Conservation (phyloP, 768 basidiomycete genomes). For the Mycena pura region DNA sequence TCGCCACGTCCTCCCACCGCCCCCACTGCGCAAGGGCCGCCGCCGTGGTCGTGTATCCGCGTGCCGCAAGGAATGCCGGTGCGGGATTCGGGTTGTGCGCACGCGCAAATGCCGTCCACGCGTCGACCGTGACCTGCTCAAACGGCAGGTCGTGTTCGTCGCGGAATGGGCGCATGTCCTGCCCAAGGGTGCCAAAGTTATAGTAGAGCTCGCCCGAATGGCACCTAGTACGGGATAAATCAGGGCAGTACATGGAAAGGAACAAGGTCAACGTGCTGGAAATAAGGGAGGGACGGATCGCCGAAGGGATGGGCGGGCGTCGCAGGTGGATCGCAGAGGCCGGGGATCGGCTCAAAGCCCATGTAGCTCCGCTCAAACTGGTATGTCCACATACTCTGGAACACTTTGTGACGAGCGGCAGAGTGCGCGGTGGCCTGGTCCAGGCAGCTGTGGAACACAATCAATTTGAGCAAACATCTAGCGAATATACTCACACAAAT, state of each 20-base stretch:
- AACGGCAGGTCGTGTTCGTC: conserved; percentile 54
- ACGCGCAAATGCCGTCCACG: conserved; percentile 55
- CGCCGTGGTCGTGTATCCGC: conserved; percentile 48
- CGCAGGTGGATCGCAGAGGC: conserved; percentile 50
- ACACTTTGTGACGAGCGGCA: conserved; percentile 47
- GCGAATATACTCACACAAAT: conserved; percentile 36
- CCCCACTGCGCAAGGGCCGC: conserved; percentile 36
- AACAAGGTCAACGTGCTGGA: conserved; percentile 51
- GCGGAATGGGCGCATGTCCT: conserved; percentile 47
- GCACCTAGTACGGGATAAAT: conserved; percentile 26
- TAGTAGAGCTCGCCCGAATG: conserved; percentile 42
- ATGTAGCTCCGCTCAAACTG: conserved; percentile 54
- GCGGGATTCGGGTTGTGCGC: conserved; percentile 56
- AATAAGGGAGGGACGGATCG: conserved; percentile 54
- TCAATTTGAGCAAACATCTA: not conserved
- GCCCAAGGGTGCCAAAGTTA: conserved; percentile 44
- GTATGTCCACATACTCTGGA: conserved; percentile 51
- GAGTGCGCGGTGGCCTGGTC: conserved; percentile 57
- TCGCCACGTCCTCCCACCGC: conserved; percentile 42
- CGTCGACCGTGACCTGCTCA: conserved; percentile 50
- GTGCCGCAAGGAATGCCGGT: conserved; percentile 45
- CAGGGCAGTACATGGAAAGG: conserved; percentile 40
- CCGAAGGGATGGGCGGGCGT: conserved; percentile 51
- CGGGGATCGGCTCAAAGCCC: conserved; percentile 52
- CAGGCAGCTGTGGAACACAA: conserved; percentile 38